Evolutionary conservation across 148 eudicot genomes (phyloP), one percentile per base, ranked within the genome.

Genomic region (Fagopyrum tataricum): DNA sequence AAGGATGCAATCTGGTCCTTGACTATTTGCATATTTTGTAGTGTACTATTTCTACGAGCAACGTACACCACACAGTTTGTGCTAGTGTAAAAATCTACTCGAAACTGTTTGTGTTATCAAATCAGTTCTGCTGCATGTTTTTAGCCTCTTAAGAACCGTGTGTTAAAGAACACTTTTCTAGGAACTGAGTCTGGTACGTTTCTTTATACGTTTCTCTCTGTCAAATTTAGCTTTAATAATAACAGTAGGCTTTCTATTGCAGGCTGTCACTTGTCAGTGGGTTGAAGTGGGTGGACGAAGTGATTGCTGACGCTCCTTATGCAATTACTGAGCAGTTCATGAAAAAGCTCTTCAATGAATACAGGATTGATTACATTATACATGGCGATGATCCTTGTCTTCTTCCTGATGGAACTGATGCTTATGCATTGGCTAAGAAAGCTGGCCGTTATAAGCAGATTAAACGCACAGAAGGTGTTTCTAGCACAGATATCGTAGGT

Each of bases 401-500:
- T 62, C 98, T 94, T 82, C 98, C 97, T 55, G 97, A 94, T 79
- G 98, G 98, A 61, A 83, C 87, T 51, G 98, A 94, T 84, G 98
- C 97, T 15, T 94, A 94, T 81, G 98, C 96, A 44, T 78, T 85
- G 70, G 98, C 98, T 44, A 91, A 91, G 80, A 85, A 87, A 80
- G 97, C 82, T 71, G 97, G 97, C 15, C 98, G 97, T 13, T 94
- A 94, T 79, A 94, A 91, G 81, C 98, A 94, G 84, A 94, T 94
- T 67, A 94, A 94, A 77, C 97, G 98, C 62, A 94, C 98, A 39
- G 98, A 94, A 85, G 98, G 98, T 21, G 98, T 94, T 76, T 94
- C 98, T 55, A 94, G 98, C 83, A 94, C 97, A 74, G 97, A 94
- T 75, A 91, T 94, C 76, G 97, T 94, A 91, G 98, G 98, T 94